A percentile compares a stretch with the other conserved stretches of the same genome.
Conservation (phyloP, 371 early-diverging fungal genomes). For the Lichtheimia corymbifera region DNA sequence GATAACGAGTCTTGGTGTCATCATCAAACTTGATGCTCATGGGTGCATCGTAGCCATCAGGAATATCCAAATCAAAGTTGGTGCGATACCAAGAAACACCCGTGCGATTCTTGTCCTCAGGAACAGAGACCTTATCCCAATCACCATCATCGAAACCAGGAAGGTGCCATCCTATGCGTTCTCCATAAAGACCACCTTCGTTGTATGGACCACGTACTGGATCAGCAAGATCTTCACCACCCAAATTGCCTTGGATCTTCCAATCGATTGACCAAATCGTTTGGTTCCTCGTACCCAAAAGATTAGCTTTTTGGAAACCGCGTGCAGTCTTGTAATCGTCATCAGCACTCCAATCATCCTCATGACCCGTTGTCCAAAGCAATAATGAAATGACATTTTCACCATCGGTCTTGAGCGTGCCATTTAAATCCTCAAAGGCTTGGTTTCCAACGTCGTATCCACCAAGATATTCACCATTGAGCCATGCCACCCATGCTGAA, state of each 20-base stretch:
- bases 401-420: constrained; percentile 10
- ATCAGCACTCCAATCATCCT: constrained; percentile 15
- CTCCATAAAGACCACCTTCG: constrained; percentile 25
- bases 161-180: constrained; percentile 28
- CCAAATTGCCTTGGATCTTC: constrained; percentile 26
- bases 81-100: constrained; percentile 24
- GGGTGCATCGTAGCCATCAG: constrained; percentile 19
- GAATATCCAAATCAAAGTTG: constrained; percentile 15
- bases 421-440: constrained; percentile 6
- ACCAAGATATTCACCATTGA: constrained; percentile 30
- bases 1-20: constrained; percentile 11
- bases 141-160: constrained; percentile 22
- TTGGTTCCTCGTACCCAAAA: constrained; percentile 7
- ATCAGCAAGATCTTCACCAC: constrained; percentile 28
- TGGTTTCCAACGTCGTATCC: constrained; percentile 20
- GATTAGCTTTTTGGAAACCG: constrained; percentile 19
- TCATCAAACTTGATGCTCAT: constrained; percentile 14
- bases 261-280: constrained; percentile 12
- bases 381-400: constrained; percentile 20
- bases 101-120: constrained; percentile 11
- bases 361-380: constrained; percentile 24
- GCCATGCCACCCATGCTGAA: constrained; percentile 23
- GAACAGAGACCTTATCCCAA: constrained; percentile 12
- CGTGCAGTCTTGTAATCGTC: constrained; percentile 16
- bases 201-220: constrained; percentile 23